Evolutionary conservation across 108 stramenopile species (phyloP).

Genomic region (Fragilariopsis cylindrus): DNA sequence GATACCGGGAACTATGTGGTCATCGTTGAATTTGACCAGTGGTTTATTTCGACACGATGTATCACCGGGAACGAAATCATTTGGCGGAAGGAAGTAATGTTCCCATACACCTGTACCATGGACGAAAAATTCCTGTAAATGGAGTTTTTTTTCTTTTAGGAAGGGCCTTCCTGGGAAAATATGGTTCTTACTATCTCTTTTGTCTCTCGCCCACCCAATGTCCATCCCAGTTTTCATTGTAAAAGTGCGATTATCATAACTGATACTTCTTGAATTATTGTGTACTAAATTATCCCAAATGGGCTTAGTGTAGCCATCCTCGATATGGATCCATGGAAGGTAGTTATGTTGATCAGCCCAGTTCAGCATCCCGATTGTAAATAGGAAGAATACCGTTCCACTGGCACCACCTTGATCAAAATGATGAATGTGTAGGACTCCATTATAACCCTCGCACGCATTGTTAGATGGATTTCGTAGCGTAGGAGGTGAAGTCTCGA

Average conservation of each 20-base stretch:
- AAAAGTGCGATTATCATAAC: not conserved
- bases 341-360: slow-evolving; percentile 46
- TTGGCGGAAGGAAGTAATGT: slow-evolving; percentile 32
- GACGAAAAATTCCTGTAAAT: not conserved
- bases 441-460: slow-evolving; percentile 29
- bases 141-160: not conserved
- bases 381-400: slow-evolving; percentile 43
- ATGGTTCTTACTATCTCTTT: not conserved
- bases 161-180: slow-evolving; percentile 23
- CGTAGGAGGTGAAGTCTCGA: slow-evolving; percentile 12
- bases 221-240: not conserved
- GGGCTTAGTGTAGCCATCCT: slow-evolving; percentile 11
- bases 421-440: slow-evolving; percentile 34
- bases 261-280: not conserved
- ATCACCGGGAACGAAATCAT: slow-evolving; percentile 32
- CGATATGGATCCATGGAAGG: slow-evolving; percentile 46
- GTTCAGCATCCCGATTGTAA: slow-evolving; percentile 28
- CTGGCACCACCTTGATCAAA: slow-evolving; percentile 36
- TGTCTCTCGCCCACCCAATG: not conserved
- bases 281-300: slow-evolving; percentile 41
- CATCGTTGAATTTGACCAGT: slow-evolving; percentile 20
- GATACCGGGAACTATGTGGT: slow-evolving; percentile 26
- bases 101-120: slow-evolving; percentile 41
- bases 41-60: slow-evolving; percentile 28
- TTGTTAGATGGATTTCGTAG: slow-evolving; percentile 15